phyloP scores from a whole-genome alignment of 2,329 filamentous ascomycete species.

The Coniochaeta ligniaria region DNA sequence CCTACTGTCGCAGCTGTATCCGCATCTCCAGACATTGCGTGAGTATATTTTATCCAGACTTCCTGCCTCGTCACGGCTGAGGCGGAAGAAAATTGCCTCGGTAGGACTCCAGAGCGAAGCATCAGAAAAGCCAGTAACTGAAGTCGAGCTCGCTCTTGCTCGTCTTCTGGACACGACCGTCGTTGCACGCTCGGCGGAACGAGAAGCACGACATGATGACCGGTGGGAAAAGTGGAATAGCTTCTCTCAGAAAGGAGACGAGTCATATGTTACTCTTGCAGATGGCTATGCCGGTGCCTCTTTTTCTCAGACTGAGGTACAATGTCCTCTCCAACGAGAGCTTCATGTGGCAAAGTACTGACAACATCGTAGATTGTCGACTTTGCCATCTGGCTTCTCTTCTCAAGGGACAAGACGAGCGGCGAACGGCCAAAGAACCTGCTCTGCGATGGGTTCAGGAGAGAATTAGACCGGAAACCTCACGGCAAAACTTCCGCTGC shows the following conservation, averaged over 20 bases:
- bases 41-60: slow-evolving; percentile 62
- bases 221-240: slow-evolving; percentile 49
- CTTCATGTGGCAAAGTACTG: not conserved
- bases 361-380: slow-evolving; percentile 56
- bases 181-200: slow-evolving; percentile 43
- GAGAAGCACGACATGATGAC: slow-evolving; percentile 18
- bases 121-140: slow-evolving; percentile 12
- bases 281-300: slow-evolving; percentile 32
- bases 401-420: slow-evolving; percentile 45
- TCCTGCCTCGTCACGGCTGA: slow-evolving; percentile 57
- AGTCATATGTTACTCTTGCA: slow-evolving; percentile 47
- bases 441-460: slow-evolving; percentile 76
- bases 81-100: slow-evolving; percentile 47
- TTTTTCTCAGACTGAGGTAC: slow-evolving; percentile 59
- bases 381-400: slow-evolving; percentile 71
- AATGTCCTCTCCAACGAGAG: slow-evolving; percentile 9
- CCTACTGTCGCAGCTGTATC: slow-evolving; percentile 63
- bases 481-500: slow-evolving; percentile 16
- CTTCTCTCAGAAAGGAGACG: slow-evolving; percentile 57
- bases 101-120: slow-evolving; percentile 25
- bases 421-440: slow-evolving; percentile 60
- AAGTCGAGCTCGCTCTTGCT: slow-evolving; percentile 36
- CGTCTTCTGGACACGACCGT: slow-evolving; percentile 62
- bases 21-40: slow-evolving; percentile 57
- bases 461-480: slow-evolving; percentile 21